Percentiles rank a stretch among this genome's conserved stretches.
Evolutionary conservation across 208 protist species (phyloP).

Genomic region (Acanthamoeba polyphaga): DNA sequence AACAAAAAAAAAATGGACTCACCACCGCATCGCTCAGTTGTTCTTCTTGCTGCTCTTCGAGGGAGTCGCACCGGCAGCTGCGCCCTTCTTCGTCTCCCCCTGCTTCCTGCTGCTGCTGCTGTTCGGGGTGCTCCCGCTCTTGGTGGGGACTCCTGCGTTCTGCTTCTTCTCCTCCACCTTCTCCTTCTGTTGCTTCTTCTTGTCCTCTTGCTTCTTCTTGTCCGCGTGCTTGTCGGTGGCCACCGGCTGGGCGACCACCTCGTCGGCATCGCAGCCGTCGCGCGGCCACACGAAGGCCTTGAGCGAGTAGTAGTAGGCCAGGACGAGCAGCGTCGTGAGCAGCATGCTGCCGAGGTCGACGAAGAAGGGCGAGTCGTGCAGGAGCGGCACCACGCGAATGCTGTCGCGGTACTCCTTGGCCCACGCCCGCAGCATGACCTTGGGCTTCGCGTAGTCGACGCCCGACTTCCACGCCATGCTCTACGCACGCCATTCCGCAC

Average conservation of each 20-base stretch:
- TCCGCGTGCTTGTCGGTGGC: not conserved
- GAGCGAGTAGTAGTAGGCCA: slow-evolving; percentile 48
- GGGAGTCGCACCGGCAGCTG: too few species aligned
- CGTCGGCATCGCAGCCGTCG: not conserved
- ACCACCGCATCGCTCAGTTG: not conserved
- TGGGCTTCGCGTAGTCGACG: slow-evolving; percentile 21
- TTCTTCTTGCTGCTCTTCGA: not conserved
- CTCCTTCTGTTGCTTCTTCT: not conserved
- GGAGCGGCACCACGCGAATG: slow-evolving; percentile 15
- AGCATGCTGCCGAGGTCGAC: not conserved
- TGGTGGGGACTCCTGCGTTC: too few species aligned
- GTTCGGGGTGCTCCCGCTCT: too few species aligned
- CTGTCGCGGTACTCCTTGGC: slow-evolving; percentile 39
- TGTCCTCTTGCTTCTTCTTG: not conserved
- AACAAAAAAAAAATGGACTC: too few species aligned
- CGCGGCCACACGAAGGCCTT: slow-evolving; percentile 17
- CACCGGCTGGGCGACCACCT: not conserved
- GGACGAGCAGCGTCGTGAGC: not conserved
- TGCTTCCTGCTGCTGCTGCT: too few species aligned
- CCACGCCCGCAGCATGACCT: slow-evolving; percentile 15
- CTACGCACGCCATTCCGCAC: not conserved
- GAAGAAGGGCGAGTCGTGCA: slow-evolving; percentile 43
- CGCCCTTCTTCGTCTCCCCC: not conserved
- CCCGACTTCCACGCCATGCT: slow-evolving; percentile 11
- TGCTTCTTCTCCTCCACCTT: too few species aligned